Percentiles rank a stretch among this genome's conserved stretches.
Evolutionary conservation across 257 asterid genomes (phyloP).

Genomic region (Sherardia arvensis): DNA sequence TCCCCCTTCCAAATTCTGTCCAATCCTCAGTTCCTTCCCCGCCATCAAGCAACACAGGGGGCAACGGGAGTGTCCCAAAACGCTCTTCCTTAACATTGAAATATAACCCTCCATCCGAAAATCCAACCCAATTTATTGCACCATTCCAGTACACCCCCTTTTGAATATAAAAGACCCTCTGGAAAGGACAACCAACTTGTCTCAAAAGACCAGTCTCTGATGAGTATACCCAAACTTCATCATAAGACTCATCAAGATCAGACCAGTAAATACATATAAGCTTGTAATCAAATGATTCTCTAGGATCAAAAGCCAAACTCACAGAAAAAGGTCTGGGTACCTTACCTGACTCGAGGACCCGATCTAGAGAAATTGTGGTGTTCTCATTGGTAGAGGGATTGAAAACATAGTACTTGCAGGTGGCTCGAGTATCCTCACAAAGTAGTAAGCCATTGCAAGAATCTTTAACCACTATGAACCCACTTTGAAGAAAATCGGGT

Average conservation of each 20-base stretch:
- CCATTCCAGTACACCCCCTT: constrained; percentile 26
- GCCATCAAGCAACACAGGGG: not conserved
- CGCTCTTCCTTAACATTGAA: constrained; percentile 19
- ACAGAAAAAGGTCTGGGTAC: not conserved
- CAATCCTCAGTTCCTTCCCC: not conserved
- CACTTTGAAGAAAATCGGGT: not conserved
- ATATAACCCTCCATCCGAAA: not conserved
- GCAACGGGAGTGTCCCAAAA: constrained; percentile 4
- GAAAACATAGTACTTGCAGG: constrained; percentile 11
- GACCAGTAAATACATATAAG: constrained; percentile 13
- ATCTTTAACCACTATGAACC: constrained; percentile 8
- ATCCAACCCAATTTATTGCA: not conserved
- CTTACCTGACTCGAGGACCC: not conserved
- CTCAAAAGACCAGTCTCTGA: constrained; percentile 14
- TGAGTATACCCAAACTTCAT: constrained; percentile 22
- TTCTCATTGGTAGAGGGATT: constrained; percentile 23
- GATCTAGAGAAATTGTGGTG: constrained; percentile 10
- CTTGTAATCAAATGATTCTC: constrained; percentile 16
- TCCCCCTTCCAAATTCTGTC: not conserved
- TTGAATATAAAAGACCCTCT: not conserved
- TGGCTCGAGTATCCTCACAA: constrained; percentile 12
- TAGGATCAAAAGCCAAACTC: constrained; percentile 21
- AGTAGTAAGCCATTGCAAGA: constrained; percentile 30
- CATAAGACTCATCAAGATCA: constrained; percentile 5
- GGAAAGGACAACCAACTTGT: constrained; percentile 12